These are phyloP conservation scores for Microsporum audouinii DNA, from an alignment of 2,329 filamentous ascomycete species.

Conservation along the genomic window DNA sequence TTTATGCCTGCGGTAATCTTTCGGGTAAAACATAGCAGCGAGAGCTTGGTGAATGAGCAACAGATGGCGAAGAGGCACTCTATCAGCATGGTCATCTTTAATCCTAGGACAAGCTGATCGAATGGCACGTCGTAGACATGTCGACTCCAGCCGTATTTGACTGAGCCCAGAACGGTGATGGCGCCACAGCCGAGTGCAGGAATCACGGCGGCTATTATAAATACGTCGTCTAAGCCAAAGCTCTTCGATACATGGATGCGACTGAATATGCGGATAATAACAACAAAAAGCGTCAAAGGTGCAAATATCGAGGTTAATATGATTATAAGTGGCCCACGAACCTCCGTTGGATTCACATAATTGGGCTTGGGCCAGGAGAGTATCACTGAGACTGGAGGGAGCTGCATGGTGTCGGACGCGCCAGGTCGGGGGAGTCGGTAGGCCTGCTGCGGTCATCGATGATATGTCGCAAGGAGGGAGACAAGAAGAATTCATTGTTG, in stretches of 20 bases:
- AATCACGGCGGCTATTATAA: neutral
- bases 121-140: constrained; percentile 2
- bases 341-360: neutral
- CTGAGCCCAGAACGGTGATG: neutral
- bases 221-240: neutral
- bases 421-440: neutral
- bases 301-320: neutral
- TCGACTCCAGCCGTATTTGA: neutral
- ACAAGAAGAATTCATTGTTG: neutral
- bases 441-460: neutral
- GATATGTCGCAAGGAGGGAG: neutral
- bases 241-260: neutral
- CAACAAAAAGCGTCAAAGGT: neutral
- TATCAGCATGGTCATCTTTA: neutral
- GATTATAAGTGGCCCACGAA: neutral
- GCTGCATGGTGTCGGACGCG: neutral
- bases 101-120: neutral
- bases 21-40: neutral
- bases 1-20: neutral
- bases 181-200: neutral
- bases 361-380: neutral
- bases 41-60: neutral
- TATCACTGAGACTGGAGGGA: constrained; percentile 1
- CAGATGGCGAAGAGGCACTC: neutral
- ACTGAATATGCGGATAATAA: neutral